Percentiles rank a stretch among this genome's conserved stretches.
phyloP scores from a whole-genome alignment of 2,329 filamentous ascomycete genomes.

The Chaetomiaceae sp. region DNA sequence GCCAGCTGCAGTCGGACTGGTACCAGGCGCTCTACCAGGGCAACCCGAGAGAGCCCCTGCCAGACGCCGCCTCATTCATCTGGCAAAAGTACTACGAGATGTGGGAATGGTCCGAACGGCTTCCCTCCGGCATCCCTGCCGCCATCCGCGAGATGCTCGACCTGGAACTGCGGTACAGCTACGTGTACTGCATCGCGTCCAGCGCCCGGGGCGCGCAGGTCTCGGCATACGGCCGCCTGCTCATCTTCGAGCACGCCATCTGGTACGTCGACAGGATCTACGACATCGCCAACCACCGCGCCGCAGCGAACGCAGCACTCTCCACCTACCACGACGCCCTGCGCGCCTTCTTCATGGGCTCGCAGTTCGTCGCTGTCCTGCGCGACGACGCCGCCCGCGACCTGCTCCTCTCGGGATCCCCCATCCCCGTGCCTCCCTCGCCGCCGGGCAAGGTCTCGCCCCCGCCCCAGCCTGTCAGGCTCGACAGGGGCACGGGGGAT shows the following conservation, averaged over 20 bases:
- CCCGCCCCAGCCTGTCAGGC: constrained; percentile 48
- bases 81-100: constrained; percentile 73
- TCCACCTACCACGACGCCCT: constrained; percentile 86
- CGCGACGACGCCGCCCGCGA: constrained; percentile 54
- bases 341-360: constrained; percentile 71
- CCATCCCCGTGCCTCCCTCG: constrained; percentile 40
- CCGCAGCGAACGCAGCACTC: constrained; percentile 57
- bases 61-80: constrained; percentile 65
- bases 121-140: constrained; percentile 60
- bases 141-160: constrained; percentile 74
- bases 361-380: constrained; percentile 58
- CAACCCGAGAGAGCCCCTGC: constrained; percentile 57
- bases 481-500: constrained; percentile 35
- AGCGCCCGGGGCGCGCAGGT: constrained; percentile 68
- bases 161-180: constrained; percentile 84
- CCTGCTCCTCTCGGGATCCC: constrained; percentile 47
- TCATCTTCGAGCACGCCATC: constrained; percentile 83
- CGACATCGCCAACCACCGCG: constrained; percentile 59
- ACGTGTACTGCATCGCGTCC: constrained; percentile 81
- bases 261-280: constrained; percentile 75
- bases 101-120: constrained; percentile 74
- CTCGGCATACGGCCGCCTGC: constrained; percentile 67
- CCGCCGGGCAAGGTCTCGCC: constrained; percentile 44
- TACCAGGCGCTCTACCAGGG: constrained; percentile 86
- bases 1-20: constrained; percentile 81